Evolutionary conservation across 2,329 filamentous ascomycete species (phyloP), one percentile per base, ranked within the genome.

Genomic region (Neofusicoccum laricinum): DNA sequence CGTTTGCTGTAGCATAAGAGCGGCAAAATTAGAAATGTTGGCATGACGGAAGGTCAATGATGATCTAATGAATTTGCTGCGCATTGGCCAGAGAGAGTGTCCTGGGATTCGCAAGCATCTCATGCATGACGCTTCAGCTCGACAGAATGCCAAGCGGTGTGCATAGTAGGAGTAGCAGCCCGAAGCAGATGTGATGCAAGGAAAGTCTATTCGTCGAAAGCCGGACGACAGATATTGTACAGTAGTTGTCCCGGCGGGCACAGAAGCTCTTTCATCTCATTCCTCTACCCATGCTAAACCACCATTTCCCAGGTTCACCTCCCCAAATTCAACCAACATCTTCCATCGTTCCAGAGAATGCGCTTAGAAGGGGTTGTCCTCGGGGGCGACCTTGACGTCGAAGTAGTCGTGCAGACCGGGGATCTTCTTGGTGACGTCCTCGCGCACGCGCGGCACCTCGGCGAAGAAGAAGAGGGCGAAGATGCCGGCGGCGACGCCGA

Each of bases 401-500:
- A 83, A 88, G 77, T 85, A 86, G 63, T 76, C 73, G 67, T 84
- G 83, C 58, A 88, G 77, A 68, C 87, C 74, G 6, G 86, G 86
- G 30, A 88, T 71, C 77, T 86, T 84, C 76, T 83, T 80, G 74
- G 87, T 80, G 69, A 89, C 86, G 73, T 89, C 86, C 70, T 84
- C 81, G 72, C 85, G 80, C 50, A 89, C 85, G 71, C 81, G 83
- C 66, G 86, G 86, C 30, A 89, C 81, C 70, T 87, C 86, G 70
- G 85, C 84, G 78, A 88, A 85, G 81, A 89, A 86, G 80, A 86
- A 88, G 69, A 89, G 73, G 41, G 84, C 85, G 76, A 86, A 85
- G 73, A 85, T 78, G 67, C 84, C 86, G 46, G 83, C 81, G 51
- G 82, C 80, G 67, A 81, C 83, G 68, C 85, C 86, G 76, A 88